phyloP scores from a whole-genome alignment of 768 basidiomycete genomes.

The Suillus occidentalis region DNA sequence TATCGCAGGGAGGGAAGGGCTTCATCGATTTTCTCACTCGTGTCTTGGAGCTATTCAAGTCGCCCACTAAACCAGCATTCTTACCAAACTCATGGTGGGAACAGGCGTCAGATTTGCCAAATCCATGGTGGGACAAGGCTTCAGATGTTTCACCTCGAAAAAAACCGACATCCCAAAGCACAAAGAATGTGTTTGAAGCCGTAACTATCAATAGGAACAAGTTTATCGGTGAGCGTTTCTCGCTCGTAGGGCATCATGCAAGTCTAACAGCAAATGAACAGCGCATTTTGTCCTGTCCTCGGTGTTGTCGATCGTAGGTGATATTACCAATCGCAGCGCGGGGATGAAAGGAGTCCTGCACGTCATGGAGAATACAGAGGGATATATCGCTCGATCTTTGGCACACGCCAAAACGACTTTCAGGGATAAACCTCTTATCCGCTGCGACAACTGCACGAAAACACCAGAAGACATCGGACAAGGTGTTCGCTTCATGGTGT shows the following conservation, averaged over 20 bases:
- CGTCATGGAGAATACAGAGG: conserved; percentile 6
- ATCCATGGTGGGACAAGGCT: conserved; percentile 7
- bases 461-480: conserved; percentile 17
- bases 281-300: conserved; percentile 9
- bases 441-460: conserved; percentile 21
- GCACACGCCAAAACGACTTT: neutral
- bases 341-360: conserved; percentile 6
- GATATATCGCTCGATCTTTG: neutral
- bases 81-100: conserved; percentile 6
- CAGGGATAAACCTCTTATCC: conserved; percentile 18
- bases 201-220: conserved; percentile 17
- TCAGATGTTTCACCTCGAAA: conserved; percentile 6
- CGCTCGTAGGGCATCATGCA: neutral
- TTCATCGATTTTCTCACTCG: conserved; percentile 8
- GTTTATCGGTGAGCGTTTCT: conserved; percentile 16
- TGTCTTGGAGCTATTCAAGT: conserved; percentile 6
- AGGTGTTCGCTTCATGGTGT: conserved; percentile 21
- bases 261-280: neutral
- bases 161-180: neutral
- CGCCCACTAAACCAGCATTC: neutral
- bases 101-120: conserved; percentile 14
- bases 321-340: neutral
- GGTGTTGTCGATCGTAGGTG: conserved; percentile 6
- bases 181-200: conserved; percentile 9
- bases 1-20: conserved; percentile 10